Evolutionary conservation across 2,329 filamentous ascomycete genomes (phyloP).

Genomic region (Ophiosphaerella narmari): DNA sequence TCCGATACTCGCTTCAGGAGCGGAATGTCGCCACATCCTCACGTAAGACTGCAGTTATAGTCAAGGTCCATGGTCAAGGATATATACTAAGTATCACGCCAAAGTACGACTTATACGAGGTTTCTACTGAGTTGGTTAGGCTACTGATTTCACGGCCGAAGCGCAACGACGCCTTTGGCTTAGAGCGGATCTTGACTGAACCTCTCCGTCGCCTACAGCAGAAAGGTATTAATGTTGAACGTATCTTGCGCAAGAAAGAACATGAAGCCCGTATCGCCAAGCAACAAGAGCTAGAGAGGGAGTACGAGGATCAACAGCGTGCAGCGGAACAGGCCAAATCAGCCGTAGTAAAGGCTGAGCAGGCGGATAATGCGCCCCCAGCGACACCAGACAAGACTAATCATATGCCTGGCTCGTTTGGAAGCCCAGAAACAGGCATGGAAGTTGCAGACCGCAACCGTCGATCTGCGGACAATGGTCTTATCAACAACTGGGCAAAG

Average conservation of each 20-base stretch:
- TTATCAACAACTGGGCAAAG: slow-evolving; percentile 45
- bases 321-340: slow-evolving; percentile 36
- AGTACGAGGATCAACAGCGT: slow-evolving; percentile 64
- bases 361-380: slow-evolving; percentile 20
- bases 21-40: slow-evolving; percentile 58
- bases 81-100: slow-evolving; percentile 78
- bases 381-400: slow-evolving; percentile 35
- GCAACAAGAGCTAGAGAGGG: slow-evolving; percentile 72
- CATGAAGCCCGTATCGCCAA: slow-evolving; percentile 88
- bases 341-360: slow-evolving; percentile 16
- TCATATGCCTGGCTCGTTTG: slow-evolving; percentile 45
- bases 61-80: slow-evolving; percentile 69
- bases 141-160: slow-evolving; percentile 80
- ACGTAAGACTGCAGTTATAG: slow-evolving; percentile 69
- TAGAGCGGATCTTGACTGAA: slow-evolving; percentile 88
- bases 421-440: slow-evolving; percentile 38
- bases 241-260: slow-evolving; percentile 85
- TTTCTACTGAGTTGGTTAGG: slow-evolving; percentile 84
- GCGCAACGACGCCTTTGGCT: slow-evolving; percentile 84
- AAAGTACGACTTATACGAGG: slow-evolving; percentile 84
- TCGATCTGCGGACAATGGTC: slow-evolving; percentile 26
- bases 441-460: slow-evolving; percentile 32
- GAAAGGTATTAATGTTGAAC: slow-evolving; percentile 94
- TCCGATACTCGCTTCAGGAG: slow-evolving; percentile 76
- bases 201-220: slow-evolving; percentile 80